Evolutionary conservation across 2,329 filamentous ascomycete species (phyloP).

Genomic region (Sphaerulina populicola): DNA sequence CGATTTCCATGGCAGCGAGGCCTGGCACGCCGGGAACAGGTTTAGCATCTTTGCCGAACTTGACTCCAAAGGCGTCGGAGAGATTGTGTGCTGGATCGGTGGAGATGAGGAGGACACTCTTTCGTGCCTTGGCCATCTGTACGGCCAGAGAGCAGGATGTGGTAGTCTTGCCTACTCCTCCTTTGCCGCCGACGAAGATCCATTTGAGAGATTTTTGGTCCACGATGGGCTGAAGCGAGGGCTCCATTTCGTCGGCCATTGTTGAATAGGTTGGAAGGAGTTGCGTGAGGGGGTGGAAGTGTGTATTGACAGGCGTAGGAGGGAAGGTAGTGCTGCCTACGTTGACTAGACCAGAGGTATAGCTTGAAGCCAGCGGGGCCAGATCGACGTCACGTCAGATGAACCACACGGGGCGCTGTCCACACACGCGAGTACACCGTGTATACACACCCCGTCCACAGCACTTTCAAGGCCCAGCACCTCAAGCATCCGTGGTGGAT

Average conservation of each 20-base stretch:
- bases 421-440: no score
- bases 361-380: no score
- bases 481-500: no score
- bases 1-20: constrained; percentile 97
- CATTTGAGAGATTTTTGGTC: constrained; percentile 92
- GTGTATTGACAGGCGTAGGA: not conserved
- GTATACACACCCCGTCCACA: no score
- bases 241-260: constrained; percentile 68
- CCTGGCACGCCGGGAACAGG: constrained; percentile 88
- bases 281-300: not conserved
- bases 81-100: constrained; percentile 98
- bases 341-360: not conserved
- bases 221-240: constrained; percentile 85
- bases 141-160: constrained; percentile 97
- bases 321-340: no score
- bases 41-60: constrained; percentile 97
- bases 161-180: constrained; percentile 98
- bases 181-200: constrained; percentile 98
- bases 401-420: no score
- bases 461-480: no score
- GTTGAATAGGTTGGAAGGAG: constrained; percentile 10
- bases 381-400: no score
- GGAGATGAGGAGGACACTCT: constrained; percentile 93
- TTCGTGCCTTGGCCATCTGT: constrained; percentile 88
- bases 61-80: constrained; percentile 94